Evolutionary conservation across 441 rosid species (phyloP).

Genomic region (Erodium moschatum): DNA sequence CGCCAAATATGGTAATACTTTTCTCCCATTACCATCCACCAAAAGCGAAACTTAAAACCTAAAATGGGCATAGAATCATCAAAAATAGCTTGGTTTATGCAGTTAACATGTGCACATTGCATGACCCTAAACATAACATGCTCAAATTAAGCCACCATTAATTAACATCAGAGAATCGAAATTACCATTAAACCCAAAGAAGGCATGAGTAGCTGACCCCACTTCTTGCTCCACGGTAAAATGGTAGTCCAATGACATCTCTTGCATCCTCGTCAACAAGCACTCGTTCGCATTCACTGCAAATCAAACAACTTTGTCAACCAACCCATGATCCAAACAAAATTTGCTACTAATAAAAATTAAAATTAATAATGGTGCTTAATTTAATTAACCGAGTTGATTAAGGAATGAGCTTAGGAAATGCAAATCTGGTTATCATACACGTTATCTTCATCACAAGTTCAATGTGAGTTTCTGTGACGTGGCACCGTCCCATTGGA

Average conservation of each 20-base stretch:
- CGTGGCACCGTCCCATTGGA: not conserved
- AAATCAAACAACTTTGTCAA: slow-evolving; percentile 8
- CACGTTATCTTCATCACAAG: not conserved
- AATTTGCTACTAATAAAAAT: slow-evolving; percentile 23
- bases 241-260: slow-evolving; percentile 95
- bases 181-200: slow-evolving; percentile 93
- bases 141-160: not conserved
- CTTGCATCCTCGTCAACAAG: slow-evolving; percentile 92
- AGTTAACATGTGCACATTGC: not conserved
- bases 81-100: not conserved
- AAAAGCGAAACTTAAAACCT: not conserved
- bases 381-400: not conserved
- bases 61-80: not conserved
- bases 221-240: slow-evolving; percentile 97
- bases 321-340: slow-evolving; percentile 21
- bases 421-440: not conserved
- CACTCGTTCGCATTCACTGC: slow-evolving; percentile 89
- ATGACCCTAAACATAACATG: not conserved
- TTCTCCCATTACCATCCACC: not conserved
- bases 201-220: slow-evolving; percentile 87
- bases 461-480: not conserved
- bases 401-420: not conserved
- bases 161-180: not conserved
- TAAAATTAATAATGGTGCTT: no score
- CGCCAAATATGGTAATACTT: not conserved